These are phyloP conservation scores for Backusella sp. DNA, from an alignment of 192 early-diverging fungal species.

Conservation along the genomic window DNA sequence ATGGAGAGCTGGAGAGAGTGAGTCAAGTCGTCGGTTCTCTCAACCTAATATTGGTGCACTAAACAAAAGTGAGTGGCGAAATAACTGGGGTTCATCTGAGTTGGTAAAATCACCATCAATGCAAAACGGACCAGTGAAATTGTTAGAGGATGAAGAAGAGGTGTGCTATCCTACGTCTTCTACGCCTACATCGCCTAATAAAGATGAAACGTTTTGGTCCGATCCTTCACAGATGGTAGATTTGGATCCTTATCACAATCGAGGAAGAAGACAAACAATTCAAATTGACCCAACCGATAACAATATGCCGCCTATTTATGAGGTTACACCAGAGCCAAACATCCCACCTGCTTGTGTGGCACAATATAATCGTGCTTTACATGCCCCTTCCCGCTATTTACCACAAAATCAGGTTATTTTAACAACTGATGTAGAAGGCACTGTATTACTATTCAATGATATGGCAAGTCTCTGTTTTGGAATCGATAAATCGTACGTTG, in stretches of 20 bases:
- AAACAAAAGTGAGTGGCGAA: neutral
- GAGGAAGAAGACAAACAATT: neutral
- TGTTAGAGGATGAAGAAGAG: neutral
- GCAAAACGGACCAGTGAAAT: neutral
- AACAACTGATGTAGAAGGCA: conserved; percentile 48
- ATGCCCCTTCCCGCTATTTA: conserved; percentile 53
- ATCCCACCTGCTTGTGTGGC: conserved; percentile 6
- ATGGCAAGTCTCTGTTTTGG: conserved; percentile 55
- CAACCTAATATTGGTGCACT: conserved; percentile 4
- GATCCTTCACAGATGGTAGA: neutral
- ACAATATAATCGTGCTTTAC: conserved; percentile 27
- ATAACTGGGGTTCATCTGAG: neutral
- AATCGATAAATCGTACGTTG: conserved; percentile 33
- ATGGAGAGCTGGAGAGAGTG: neutral
- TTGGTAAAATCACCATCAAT: neutral
- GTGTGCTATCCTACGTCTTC: neutral
- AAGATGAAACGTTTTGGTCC: neutral
- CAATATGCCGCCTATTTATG: neutral
- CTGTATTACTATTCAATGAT: conserved; percentile 59
- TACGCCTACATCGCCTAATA: neutral
- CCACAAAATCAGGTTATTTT: conserved; percentile 63
- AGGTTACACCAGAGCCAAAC: neutral
- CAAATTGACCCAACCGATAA: neutral
- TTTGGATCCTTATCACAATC: neutral
- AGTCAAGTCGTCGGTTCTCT: conserved; percentile 2